Conservation (phyloP, 352 stramenopile genomes). For the Peronosclerospora sorghi region DNA sequence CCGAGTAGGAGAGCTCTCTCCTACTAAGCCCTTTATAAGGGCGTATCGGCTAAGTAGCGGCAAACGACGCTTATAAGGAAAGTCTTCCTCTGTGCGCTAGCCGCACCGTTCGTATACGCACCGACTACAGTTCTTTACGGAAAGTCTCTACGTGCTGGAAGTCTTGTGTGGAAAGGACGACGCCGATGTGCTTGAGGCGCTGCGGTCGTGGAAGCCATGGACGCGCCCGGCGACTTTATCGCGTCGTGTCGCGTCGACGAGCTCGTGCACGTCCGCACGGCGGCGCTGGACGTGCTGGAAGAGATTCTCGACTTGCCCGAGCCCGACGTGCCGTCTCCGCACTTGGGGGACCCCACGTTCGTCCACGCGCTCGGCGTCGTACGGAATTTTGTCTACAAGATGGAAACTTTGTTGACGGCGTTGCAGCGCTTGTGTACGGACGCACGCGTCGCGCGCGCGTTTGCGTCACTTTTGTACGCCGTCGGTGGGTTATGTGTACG, state of each 20-base stretch:
- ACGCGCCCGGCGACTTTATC: slow-evolving; percentile 51
- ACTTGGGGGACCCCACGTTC: slow-evolving; percentile 43
- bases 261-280: slow-evolving; percentile 44
- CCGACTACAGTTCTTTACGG: slow-evolving; percentile 81
- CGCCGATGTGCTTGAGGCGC: too few species aligned
- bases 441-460: slow-evolving; percentile 52
- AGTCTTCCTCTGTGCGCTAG: too few species aligned
- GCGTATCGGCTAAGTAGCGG: too few species aligned
- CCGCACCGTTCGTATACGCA: too few species aligned
- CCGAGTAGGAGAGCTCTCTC: too few species aligned
- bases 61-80: too few species aligned
- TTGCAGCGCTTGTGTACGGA: too few species aligned
- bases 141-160: slow-evolving; percentile 60
- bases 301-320: too few species aligned
- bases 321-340: too few species aligned
- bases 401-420: slow-evolving; percentile 71
- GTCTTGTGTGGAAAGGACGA: slow-evolving; percentile 58
- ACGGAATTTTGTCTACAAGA: slow-evolving; percentile 84
- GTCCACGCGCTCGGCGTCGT: too few species aligned
- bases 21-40: too few species aligned
- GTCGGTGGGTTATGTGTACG: slow-evolving; percentile 56
- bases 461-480: slow-evolving; percentile 66
- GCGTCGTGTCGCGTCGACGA: slow-evolving; percentile 67
- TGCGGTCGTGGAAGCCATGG: slow-evolving; percentile 69
- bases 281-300: too few species aligned